Conservation (phyloP, 2,329 filamentous ascomycete species). For the Hypoxylon sp. region DNA sequence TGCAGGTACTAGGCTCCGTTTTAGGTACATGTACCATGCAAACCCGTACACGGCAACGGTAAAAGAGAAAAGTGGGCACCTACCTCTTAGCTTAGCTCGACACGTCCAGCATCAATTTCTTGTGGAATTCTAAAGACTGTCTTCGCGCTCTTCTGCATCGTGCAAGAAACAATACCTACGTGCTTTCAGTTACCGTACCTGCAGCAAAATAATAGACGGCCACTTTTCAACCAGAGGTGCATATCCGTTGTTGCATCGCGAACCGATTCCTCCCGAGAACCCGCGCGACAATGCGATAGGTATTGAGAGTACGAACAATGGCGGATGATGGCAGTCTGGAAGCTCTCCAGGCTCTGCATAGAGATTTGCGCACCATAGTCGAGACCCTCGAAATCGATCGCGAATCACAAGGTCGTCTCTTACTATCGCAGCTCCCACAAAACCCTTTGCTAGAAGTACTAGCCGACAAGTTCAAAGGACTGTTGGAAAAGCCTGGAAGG, state of each 20-base stretch:
- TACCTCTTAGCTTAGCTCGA: constrained; percentile 32
- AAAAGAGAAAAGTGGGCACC: constrained; percentile 29
- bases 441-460: constrained; percentile 69
- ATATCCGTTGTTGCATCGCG: constrained; percentile 27
- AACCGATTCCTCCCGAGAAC: constrained; percentile 24
- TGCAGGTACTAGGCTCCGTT: neutral
- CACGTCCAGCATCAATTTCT: constrained; percentile 44
- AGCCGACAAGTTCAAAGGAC: constrained; percentile 74
- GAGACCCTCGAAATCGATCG: constrained; percentile 73
- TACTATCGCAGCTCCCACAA: constrained; percentile 44
- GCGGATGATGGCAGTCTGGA: constrained; percentile 79
- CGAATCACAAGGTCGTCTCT: constrained; percentile 74
- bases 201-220: constrained; percentile 12
- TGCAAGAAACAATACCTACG: constrained; percentile 14
- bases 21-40: too few species aligned
- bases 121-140: constrained; percentile 21
- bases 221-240: constrained; percentile 4
- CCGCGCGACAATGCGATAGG: constrained; percentile 62
- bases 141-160: constrained; percentile 24
- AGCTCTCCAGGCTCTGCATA: constrained; percentile 85
- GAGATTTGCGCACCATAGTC: constrained; percentile 82
- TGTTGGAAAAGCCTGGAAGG: constrained; percentile 81
- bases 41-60: constrained; percentile 12
- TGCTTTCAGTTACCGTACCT: constrained; percentile 6
- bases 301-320: constrained; percentile 66